phyloP scores from a whole-genome alignment of 2,329 filamentous ascomycete genomes.

The Cercospora berteroae region DNA sequence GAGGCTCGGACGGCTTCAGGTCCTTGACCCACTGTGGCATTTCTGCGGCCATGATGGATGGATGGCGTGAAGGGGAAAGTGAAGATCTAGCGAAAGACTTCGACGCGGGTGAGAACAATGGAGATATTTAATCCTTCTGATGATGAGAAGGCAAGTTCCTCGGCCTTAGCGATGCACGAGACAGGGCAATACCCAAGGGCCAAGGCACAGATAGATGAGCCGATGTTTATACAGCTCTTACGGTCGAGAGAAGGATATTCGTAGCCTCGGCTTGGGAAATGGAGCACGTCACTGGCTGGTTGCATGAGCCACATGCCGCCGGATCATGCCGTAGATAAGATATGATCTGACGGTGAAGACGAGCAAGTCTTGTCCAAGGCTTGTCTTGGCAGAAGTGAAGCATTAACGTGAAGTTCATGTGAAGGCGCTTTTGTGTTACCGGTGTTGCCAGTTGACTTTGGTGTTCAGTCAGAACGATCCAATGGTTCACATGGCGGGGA shows the following conservation, averaged over 20 bases:
- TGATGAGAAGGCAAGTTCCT: conserved; percentile 15
- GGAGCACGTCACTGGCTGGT: conserved; percentile 6
- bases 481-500: neutral
- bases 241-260: neutral
- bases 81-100: neutral
- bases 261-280: neutral
- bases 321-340: conserved; percentile 13
- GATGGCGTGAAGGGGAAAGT: neutral
- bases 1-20: conserved; percentile 63
- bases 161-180: conserved; percentile 8
- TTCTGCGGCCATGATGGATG: conserved; percentile 32
- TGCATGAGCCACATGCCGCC: neutral
- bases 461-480: neutral
- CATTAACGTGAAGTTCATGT: neutral
- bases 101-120: neutral
- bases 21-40: conserved; percentile 65
- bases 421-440: neutral
- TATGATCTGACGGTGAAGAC: neutral
- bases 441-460: neutral
- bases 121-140: conserved; percentile 9
- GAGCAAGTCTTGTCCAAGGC: neutral
- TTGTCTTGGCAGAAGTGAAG: neutral
- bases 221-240: conserved; percentile 9
- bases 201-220: conserved; percentile 10
- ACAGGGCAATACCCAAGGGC: conserved; percentile 6